These are phyloP conservation scores for Sclerotinia subarctica DNA, from an alignment of 2,329 filamentous ascomycete genomes.

Conservation along the genomic window DNA sequence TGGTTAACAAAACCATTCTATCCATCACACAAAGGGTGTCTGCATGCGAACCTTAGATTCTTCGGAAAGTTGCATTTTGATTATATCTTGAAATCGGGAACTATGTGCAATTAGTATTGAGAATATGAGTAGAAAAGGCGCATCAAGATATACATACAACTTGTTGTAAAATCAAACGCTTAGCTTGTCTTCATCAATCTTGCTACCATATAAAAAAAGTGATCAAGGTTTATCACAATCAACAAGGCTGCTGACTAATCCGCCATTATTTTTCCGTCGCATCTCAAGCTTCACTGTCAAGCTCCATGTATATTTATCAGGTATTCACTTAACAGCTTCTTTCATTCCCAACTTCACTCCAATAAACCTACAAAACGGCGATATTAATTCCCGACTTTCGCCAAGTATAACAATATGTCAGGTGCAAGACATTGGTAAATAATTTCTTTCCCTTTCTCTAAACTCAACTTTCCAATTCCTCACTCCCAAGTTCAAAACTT, in stretches of 20 bases:
- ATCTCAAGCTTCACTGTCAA: constrained; percentile 22
- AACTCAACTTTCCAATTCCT: constrained; percentile 6
- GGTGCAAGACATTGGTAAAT: constrained; percentile 66
- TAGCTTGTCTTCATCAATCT: constrained; percentile 11
- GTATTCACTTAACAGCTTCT: background rate
- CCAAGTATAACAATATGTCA: constrained; percentile 38
- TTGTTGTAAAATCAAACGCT: constrained; percentile 11
- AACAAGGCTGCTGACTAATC: constrained; percentile 18
- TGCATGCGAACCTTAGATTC: constrained; percentile 77
- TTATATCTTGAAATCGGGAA: constrained; percentile 11
- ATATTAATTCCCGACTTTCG: background rate
- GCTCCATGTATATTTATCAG: background rate
- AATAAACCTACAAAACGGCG: background rate
- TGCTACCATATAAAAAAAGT: constrained; percentile 23
- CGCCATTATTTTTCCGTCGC: constrained; percentile 20
- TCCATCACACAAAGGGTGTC: background rate
- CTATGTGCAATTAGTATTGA: background rate
- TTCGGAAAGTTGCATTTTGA: constrained; percentile 67
- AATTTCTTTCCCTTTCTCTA: background rate
- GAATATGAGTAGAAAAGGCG: background rate
- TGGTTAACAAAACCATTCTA: constrained; percentile 26
- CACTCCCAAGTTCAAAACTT: background rate
- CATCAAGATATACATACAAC: constrained; percentile 1
- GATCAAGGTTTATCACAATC: constrained; percentile 20
- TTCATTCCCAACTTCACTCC: background rate